Base-by-base conservation (phyloP, 2,329 filamentous ascomycete genomes). In the Dendryphion nanum region DNA sequence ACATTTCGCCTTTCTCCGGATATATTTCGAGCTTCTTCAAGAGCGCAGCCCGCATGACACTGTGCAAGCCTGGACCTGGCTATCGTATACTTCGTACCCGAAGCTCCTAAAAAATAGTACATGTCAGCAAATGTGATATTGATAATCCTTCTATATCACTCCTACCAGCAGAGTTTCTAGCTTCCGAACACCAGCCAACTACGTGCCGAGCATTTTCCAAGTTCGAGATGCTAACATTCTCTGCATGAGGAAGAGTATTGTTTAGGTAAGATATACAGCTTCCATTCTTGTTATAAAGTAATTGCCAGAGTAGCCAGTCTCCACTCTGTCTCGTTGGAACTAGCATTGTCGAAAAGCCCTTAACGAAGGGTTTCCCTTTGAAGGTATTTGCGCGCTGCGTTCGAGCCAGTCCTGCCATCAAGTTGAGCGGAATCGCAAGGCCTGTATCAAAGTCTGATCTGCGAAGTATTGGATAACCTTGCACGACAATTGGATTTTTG, bases 331-430 rank as follows among this genome's bases (percentile, higher is more conserved):
- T 38, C 1, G 50, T 55, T 6, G 59, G 48, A 2, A 63, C 35
- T 7, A 68, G 36, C 47, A 68, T 58, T 1, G 58, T 51, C 4
- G 59, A 61, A 32, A 63, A 67, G 0, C 65, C 64, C 37, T 69
- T 69, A 15, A 69, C 40, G 28, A 59, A 50, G 2, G 52, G 17
- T 5, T 49, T 51, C 1, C 42, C 52, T n/a, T 44, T 26, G 35
- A 68, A 67, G 1, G 7, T 33, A 18, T 42, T 46, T 7, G 61
- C 36, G 4, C 44, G 38, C 3, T 35, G 24, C 7, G 55, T 32
- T 1, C 44, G 29, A 3, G 40, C 43, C 4, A 65, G 37, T 2
- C 30, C 28, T 2, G 49, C 50, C 43, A 65, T 50, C 18, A 64
- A 49, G 13, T 57, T 42, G 2, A 65, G 50, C 1, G 56, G 46